Conservation (phyloP, 352 stramenopile genomes). For the Globisporangium rhizosaccharum region DNA sequence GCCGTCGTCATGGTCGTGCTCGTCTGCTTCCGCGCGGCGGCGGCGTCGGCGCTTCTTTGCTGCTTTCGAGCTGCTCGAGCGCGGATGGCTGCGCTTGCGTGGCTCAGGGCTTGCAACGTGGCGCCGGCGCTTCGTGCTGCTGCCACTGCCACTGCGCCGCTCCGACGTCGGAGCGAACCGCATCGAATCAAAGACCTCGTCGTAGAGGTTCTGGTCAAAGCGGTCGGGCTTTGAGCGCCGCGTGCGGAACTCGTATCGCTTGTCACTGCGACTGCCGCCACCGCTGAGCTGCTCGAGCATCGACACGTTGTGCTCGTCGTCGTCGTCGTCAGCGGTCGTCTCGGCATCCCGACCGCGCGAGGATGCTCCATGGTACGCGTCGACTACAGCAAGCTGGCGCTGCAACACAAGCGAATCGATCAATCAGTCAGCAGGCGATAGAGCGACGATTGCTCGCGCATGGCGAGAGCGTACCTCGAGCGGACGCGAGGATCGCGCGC, state of each 20-base stretch:
- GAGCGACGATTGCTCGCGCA: background rate
- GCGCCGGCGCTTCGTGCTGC: conserved; percentile 16
- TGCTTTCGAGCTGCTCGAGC: background rate
- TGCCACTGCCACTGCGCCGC: background rate
- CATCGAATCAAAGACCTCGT: conserved; percentile 55
- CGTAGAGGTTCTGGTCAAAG: conserved; percentile 62
- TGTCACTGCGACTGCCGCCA: background rate
- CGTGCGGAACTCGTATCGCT: conserved; percentile 52
- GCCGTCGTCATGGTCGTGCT: conserved; percentile 15
- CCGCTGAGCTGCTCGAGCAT: conserved; percentile 8
- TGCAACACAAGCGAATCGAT: background rate
- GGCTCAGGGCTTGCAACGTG: conserved; percentile 4
- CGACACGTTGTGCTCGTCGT: conserved; percentile 6
- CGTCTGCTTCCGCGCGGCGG: conserved; percentile 8
- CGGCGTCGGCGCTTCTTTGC: conserved; percentile 6
- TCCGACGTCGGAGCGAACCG: conserved; percentile 9
- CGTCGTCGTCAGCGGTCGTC: conserved; percentile 12
- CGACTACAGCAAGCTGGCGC: conserved; percentile 11
- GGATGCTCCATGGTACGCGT: conserved; percentile 12
- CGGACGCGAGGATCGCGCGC: conserved; percentile 14
- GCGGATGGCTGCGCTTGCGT: conserved; percentile 4
- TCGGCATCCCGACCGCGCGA: conserved; percentile 7
- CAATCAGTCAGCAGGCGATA: background rate
- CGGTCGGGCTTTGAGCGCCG: conserved; percentile 45
- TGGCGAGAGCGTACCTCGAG: conserved; percentile 9